These are phyloP conservation scores for Ogataea parapolymorpha DNA, from an alignment of 805 yeast genomes.

Conservation along the genomic window DNA sequence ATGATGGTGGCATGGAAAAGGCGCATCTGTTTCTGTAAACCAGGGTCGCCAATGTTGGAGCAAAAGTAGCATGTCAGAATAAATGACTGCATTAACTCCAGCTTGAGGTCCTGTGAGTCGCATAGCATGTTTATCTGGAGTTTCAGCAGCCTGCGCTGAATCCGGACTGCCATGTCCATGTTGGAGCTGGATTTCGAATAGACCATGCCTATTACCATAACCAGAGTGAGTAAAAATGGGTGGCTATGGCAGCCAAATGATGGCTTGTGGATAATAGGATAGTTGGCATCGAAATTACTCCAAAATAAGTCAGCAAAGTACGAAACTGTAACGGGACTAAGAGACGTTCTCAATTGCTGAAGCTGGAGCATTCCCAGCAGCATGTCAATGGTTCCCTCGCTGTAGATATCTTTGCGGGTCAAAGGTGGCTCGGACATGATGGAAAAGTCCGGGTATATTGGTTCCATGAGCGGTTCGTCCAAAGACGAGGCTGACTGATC, in stretches of 20 bases:
- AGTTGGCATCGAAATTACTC: constrained; percentile 35
- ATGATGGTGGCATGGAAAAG: constrained; percentile 12
- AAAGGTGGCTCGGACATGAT: background rate
- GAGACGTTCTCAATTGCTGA: constrained; percentile 1
- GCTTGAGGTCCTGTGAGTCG: constrained; percentile 14
- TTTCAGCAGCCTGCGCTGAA: constrained; percentile 22
- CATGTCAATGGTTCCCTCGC: background rate
- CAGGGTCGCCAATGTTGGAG: constrained; percentile 24
- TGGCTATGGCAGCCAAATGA: constrained; percentile 24
- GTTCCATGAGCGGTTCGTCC: background rate
- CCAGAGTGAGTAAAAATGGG: constrained; percentile 19
- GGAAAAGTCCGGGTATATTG: background rate
- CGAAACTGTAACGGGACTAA: constrained; percentile 10
- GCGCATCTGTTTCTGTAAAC: constrained; percentile 11
- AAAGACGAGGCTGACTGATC: constrained; percentile 1
- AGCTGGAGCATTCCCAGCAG: constrained; percentile 2
- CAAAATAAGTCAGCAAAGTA: constrained; percentile 33
- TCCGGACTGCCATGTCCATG: constrained; percentile 15
- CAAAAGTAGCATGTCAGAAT: constrained; percentile 26
- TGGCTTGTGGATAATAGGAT: constrained; percentile 39
- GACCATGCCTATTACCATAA: constrained; percentile 24
- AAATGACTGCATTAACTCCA: constrained; percentile 26
- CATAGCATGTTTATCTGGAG: constrained; percentile 17
- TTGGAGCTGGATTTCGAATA: constrained; percentile 12
- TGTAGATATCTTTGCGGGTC: too few species aligned